These are phyloP conservation scores for Botryotinia narcissicola DNA, from an alignment of 2,329 filamentous ascomycete species.

Conservation along the genomic window DNA sequence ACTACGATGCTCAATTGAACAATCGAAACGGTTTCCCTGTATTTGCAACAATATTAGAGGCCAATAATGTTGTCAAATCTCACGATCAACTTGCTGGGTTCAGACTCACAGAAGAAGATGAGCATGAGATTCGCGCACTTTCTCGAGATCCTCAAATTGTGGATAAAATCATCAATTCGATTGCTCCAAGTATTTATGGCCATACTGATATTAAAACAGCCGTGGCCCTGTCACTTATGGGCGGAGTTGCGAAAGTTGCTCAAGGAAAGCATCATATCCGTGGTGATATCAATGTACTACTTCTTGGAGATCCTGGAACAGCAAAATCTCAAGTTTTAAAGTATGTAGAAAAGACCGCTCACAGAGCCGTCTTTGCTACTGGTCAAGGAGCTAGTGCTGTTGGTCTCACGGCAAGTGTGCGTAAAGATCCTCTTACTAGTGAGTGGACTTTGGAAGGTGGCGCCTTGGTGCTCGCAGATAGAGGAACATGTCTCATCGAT, in stretches of 20 bases:
- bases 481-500: slow-evolving; percentile 93
- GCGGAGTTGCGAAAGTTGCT: slow-evolving; percentile 88
- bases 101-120: slow-evolving; percentile 90
- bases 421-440: slow-evolving; percentile 88
- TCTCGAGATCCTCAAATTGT: slow-evolving; percentile 86
- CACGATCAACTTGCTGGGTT: slow-evolving; percentile 98
- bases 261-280: slow-evolving; percentile 86
- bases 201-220: slow-evolving; percentile 97
- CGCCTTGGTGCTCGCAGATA: slow-evolving; percentile 89
- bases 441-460: slow-evolving; percentile 98
- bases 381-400: slow-evolving; percentile 96
- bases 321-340: slow-evolving; percentile 98
- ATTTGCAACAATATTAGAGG: slow-evolving; percentile 95
- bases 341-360: slow-evolving; percentile 95
- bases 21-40: slow-evolving; percentile 99
- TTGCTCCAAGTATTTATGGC: slow-evolving; percentile 96
- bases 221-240: slow-evolving; percentile 88
- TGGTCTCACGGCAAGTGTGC: slow-evolving; percentile 94
- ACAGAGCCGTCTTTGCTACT: slow-evolving; percentile 94
- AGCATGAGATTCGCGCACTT: slow-evolving; percentile 84
- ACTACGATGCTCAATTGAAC: slow-evolving; percentile 95
- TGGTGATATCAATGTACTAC: slow-evolving; percentile 95
- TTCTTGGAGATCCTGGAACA: slow-evolving; percentile 95
- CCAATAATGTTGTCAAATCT: slow-evolving; percentile 94
- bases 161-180: slow-evolving; percentile 88